These are phyloP conservation scores for Alloascoidea africana DNA, from an alignment of 805 yeast genomes.

Conservation along the genomic window DNA sequence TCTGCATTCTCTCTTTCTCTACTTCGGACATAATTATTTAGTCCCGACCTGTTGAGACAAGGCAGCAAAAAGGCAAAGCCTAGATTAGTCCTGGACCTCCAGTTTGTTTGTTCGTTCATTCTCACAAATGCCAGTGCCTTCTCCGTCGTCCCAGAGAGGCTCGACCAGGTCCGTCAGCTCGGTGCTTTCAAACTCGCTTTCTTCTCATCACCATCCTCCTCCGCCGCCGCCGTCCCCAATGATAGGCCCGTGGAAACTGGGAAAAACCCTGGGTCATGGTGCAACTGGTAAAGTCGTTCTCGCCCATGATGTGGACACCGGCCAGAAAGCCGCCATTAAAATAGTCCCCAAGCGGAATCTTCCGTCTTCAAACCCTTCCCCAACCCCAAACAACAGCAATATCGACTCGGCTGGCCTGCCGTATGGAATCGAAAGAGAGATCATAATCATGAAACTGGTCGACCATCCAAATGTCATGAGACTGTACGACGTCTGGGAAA, in stretches of 20 bases:
- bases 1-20: no score
- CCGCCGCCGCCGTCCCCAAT: not conserved
- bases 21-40: no score
- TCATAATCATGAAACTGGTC: conserved; percentile 69
- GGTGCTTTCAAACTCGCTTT: no score
- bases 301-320: conserved; percentile 53
- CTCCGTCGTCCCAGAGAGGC: no score
- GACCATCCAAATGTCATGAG: conserved; percentile 73
- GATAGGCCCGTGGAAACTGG: conserved; percentile 76
- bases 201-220: no score
- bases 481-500: conserved; percentile 78
- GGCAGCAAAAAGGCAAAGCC: no score
- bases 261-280: conserved; percentile 68
- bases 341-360: conserved; percentile 67
- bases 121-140: no score
- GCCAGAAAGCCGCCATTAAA: conserved; percentile 71
- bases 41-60: no score
- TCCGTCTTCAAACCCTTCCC: conserved; percentile 12
- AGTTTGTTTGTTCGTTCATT: no score
- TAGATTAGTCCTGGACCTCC: no score
- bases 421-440: conserved; percentile 76
- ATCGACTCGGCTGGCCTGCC: conserved; percentile 45
- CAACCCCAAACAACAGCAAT: conserved; percentile 6
- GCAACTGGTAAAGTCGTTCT: conserved; percentile 70
- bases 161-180: no score